Evolutionary conservation across 176 grass and related monocot species (phyloP).

Genomic region (Zea luxurians): DNA sequence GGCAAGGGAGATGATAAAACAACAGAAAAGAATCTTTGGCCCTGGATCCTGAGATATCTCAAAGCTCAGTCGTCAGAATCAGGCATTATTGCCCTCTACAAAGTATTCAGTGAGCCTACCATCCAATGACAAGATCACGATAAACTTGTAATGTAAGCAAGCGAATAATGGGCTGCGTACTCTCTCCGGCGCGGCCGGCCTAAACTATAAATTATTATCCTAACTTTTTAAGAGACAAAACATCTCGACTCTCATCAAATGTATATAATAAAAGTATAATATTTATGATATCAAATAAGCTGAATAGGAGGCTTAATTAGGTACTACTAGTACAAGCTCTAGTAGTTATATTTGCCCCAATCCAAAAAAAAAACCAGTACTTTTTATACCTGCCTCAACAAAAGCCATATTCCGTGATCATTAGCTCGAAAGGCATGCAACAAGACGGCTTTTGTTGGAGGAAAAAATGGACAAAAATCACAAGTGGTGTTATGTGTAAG

Average conservation of each 20-base stretch:
- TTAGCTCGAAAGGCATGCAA: constrained; percentile 27
- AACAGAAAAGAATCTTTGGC: constrained; percentile 6
- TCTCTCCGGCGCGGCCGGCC: no score
- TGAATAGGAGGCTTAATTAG: no score
- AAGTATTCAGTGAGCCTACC: constrained; percentile 29
- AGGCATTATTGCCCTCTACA: not conserved
- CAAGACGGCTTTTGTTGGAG: not conserved
- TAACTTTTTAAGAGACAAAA: no score
- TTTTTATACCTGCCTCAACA: constrained; percentile 12
- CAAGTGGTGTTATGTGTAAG: constrained; percentile 37
- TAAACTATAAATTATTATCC: no score
- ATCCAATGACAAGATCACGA: constrained; percentile 30
- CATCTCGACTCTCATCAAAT: no score
- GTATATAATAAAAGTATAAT: no score
- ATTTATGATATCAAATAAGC: no score
- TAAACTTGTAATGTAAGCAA: constrained; percentile 18
- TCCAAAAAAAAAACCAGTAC: constrained; percentile 8
- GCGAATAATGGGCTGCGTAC: constrained; percentile 23
- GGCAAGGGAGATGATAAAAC: not conserved
- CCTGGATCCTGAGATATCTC: constrained; percentile 19
- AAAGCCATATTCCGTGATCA: constrained; percentile 42
- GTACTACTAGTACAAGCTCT: not conserved
- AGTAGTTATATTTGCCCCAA: constrained; percentile 22
- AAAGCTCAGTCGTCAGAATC: constrained; percentile 11
- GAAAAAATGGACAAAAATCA: not conserved